These are phyloP conservation scores for Yarrowia galli DNA, from an alignment of 1,139 yeast species.

Conservation along the genomic window DNA sequence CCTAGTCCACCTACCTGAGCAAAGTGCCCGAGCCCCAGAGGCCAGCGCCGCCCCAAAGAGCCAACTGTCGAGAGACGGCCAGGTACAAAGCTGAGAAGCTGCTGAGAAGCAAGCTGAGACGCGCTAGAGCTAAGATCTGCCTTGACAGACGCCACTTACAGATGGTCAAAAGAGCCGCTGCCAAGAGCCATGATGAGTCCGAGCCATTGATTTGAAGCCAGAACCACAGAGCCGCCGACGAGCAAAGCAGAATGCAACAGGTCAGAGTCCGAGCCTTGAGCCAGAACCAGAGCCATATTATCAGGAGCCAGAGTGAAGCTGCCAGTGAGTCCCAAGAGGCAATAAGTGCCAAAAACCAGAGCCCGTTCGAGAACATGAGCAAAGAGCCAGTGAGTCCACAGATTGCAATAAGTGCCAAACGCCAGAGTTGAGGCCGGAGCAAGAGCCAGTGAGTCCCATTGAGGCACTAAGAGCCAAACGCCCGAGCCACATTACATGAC, in stretches of 20 bases:
- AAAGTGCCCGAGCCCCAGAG: slow-evolving; percentile 28
- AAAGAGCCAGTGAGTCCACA: slow-evolving; percentile 23
- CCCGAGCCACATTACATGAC: too few relatives aligned
- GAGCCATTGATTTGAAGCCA: neutral
- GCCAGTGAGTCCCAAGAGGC: slow-evolving; percentile 26
- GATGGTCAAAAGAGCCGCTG: slow-evolving; percentile 23
- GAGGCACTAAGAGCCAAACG: slow-evolving; percentile 31
- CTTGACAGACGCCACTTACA: slow-evolving; percentile 2
- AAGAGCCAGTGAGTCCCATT: slow-evolving; percentile 19
- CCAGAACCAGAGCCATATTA: slow-evolving; percentile 10
- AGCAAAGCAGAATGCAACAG: neutral
- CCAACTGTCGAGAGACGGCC: slow-evolving; percentile 35
- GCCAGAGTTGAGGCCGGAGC: slow-evolving; percentile 2
- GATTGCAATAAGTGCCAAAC: slow-evolving; percentile 28
- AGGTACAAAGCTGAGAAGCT: slow-evolving; percentile 26
- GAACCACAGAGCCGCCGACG: neutral
- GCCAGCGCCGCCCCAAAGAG: slow-evolving; percentile 35
- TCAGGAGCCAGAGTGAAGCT: slow-evolving; percentile 14
- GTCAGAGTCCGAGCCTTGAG: slow-evolving; percentile 6
- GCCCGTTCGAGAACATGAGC: slow-evolving; percentile 2
- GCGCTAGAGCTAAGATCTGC: slow-evolving; percentile 33
- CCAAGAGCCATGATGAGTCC: neutral
- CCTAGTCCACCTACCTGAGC: slow-evolving; percentile 33
- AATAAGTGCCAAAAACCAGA: slow-evolving; percentile 26
- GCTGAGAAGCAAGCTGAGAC: slow-evolving; percentile 15